Base-by-base conservation (phyloP, 495 filamentous ascomycete species). In the Xylaria castorea region DNA sequence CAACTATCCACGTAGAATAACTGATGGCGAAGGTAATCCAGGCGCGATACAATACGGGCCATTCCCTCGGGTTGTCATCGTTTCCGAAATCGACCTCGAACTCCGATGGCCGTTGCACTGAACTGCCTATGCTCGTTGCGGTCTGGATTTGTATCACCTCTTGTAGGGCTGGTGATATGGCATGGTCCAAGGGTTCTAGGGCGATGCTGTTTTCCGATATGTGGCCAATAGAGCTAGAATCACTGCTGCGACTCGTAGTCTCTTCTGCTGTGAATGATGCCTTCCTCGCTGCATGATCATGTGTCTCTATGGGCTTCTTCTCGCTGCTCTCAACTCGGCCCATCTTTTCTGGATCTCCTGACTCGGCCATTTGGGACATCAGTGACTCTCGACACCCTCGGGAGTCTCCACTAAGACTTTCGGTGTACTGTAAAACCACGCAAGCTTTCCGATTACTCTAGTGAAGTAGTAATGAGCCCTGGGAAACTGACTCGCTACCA, bases 31-130 rank as follows among this genome's bases (percentile, higher is more conserved):
- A 78, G 25, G 95, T 84, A 6, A 88, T 85, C 82, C 90, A 85
- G 46, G 84, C 83, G 66, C 91, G 91, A 80, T 93, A 93, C 80
- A 79, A 85, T 25, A 92, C 66, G 0, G 89, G 80, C 94, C 94
- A 97, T 78, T 94, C 93, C 73, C 86, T 85, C 22, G 94, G 94
- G 77, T 96, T 93, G 20, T 87, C 85, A 3, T 84, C 85, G 74
- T 97, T 92, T 57, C 83, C 79, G 81, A 92, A 95, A 73, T 89
- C 88, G 34, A 97, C 89, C 76, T 97, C 94, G 77, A 89, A 95
- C 34, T 88, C 87, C 2, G 92, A 89, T 73, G 90, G 85, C 4
- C 86, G 81, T 1, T 90, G 91, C 27, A 84, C 87, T 61, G 85
- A 85, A 14, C 90, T 93, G 12, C 82, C 84, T 66, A 89, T 79